Evolutionary conservation across 169 alveolate genomes (phyloP), one percentile per base, ranked within the genome.

Genomic region (Theileria annulata): DNA sequence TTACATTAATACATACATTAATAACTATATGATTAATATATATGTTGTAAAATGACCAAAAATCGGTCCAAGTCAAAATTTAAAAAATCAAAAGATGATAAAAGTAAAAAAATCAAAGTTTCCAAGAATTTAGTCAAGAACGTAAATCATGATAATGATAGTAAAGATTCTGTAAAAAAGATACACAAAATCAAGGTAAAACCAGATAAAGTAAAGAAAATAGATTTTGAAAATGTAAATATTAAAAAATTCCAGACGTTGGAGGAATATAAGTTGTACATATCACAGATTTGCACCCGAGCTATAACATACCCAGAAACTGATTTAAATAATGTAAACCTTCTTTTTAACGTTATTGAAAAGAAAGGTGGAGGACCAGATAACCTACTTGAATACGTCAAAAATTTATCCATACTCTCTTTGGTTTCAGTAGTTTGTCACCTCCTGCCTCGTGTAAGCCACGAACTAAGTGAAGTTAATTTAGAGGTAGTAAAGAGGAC

Each of bases 241-340:
- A 59, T 82, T 62, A 48, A 51, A 48, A 12, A 35, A 17, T n/a
- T 82, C 64, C 27, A 8, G 19, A 82, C 88, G 23, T 64, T 82
- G 48, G 85, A 75, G 0, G 70, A 51, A 6, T 82, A 82, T 59
- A 82, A 82, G 35, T 58, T 47, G 19, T n/a, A 68, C 15, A 62
- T 84, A 10, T 80, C 90, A 17, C 60, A 31, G 60, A 25, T 77
- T n/a, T 84, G 87, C 74, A 84, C 78, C 4, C 67, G 56, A 37
- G 90, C 90, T 35, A 77, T 74, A 6, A 8, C 82, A 30, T 51
- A 75, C 27, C 90, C 90, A 25, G 90, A 84, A 56, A 73, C 77
- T 28, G 69, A 75, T 6, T 49, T 71, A 37, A 62, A 71, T 3
- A 21, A 56, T 13, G 87, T 84, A 9, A 21, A 31, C 10, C 19